Evolutionary conservation across 768 basidiomycete species (phyloP).

Genomic region (Pholiota conissans): DNA sequence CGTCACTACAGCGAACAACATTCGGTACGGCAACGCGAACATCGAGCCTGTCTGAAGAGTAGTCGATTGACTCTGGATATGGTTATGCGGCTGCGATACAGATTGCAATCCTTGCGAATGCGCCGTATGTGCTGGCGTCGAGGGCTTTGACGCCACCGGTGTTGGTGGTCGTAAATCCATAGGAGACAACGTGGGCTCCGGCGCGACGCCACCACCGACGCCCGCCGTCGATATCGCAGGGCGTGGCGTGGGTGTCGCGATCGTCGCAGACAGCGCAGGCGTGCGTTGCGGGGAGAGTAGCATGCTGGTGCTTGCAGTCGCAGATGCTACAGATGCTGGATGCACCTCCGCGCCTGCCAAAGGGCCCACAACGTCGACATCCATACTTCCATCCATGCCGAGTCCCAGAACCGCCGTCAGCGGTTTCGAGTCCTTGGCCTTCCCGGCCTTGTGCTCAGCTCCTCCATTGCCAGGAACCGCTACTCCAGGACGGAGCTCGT

Average conservation of each 20-base stretch:
- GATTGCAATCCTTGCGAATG: neutral
- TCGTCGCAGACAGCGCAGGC: constrained; percentile 25
- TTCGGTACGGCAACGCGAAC: constrained; percentile 89
- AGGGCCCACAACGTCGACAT: constrained; percentile 60
- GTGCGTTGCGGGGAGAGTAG: constrained; percentile 35
- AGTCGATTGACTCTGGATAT: neutral
- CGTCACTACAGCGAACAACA: constrained; percentile 94
- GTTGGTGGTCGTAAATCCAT: constrained; percentile 58
- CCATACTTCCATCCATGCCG: constrained; percentile 58
- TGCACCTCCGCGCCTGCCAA: constrained; percentile 13
- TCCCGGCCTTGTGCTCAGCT: constrained; percentile 24
- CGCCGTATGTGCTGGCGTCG: constrained; percentile 40
- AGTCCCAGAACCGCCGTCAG: constrained; percentile 63
- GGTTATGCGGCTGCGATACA: constrained; percentile 17
- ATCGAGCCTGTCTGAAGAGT: constrained; percentile 54
- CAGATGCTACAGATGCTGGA: constrained; percentile 9
- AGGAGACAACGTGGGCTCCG: constrained; percentile 60
- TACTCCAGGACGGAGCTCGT: constrained; percentile 77
- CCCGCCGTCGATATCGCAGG: constrained; percentile 30
- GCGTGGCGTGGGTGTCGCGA: constrained; percentile 52
- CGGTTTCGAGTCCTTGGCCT: constrained; percentile 27
- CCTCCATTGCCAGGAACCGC: constrained; percentile 34
- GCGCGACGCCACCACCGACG: constrained; percentile 1
- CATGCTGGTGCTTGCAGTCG: constrained; percentile 7
- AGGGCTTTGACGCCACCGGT: constrained; percentile 57